Percentiles rank a stretch among this genome's conserved stretches.
phyloP scores from a whole-genome alignment of 768 basidiomycete genomes.

The Chalciporus piperatus region DNA sequence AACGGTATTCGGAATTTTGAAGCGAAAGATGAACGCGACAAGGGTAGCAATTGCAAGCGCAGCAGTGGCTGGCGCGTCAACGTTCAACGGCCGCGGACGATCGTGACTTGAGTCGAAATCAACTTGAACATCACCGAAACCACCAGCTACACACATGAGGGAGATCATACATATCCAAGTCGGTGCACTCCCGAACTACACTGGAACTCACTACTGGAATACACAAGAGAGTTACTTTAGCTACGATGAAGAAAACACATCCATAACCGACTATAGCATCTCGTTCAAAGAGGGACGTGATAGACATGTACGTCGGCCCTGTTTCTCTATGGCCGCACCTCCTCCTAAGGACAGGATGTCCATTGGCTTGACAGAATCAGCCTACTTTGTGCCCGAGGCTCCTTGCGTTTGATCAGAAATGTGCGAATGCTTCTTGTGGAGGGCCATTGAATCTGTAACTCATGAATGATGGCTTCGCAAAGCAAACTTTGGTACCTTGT shows the following conservation, averaged over 20 bases:
- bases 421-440: constrained; percentile 31
- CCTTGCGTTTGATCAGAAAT: constrained; percentile 65
- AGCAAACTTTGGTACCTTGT: constrained; percentile 69
- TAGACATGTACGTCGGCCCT: constrained; percentile 39
- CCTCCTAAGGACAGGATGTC: not conserved
- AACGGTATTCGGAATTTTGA: too few species aligned
- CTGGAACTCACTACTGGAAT: constrained; percentile 82
- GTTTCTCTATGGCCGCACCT: not conserved
- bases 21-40: too few species aligned
- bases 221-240: constrained; percentile 70
- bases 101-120: too few species aligned
- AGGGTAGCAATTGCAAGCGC: too few species aligned
- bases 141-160: constrained; percentile 44
- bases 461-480: constrained; percentile 4
- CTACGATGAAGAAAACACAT: constrained; percentile 43
- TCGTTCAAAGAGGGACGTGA: constrained; percentile 67
- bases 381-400: constrained; percentile 58
- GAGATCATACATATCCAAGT: constrained; percentile 81
- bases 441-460: constrained; percentile 2
- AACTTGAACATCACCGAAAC: not conserved
- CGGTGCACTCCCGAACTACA: constrained; percentile 61
- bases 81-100: too few species aligned
- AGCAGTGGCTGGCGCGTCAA: too few species aligned
- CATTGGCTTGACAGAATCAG: constrained; percentile 24
- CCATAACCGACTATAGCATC: constrained; percentile 48